Conservation (phyloP, 768 basidiomycete genomes). For the Gymnopilus junonius region DNA sequence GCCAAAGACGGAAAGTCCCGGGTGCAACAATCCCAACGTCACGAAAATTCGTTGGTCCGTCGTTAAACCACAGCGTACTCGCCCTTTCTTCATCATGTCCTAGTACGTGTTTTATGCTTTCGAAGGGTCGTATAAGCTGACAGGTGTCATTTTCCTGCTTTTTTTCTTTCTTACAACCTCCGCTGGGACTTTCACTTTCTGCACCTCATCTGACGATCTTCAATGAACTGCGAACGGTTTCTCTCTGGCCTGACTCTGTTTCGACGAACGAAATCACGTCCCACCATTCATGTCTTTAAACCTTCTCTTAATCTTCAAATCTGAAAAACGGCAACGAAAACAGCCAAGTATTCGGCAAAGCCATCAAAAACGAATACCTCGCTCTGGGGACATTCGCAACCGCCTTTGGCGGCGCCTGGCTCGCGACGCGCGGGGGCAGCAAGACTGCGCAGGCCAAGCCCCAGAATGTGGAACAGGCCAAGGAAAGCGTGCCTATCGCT, state of each 20-base stretch:
- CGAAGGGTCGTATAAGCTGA: not conserved
- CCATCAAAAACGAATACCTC: conserved; percentile 82
- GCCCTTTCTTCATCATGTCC: conserved; percentile 20
- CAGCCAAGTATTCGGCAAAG: conserved; percentile 80
- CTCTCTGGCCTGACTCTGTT: not conserved
- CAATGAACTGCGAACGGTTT: not conserved
- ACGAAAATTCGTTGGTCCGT: conserved; percentile 18
- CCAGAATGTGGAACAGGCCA: conserved; percentile 58
- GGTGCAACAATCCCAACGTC: conserved; percentile 25
- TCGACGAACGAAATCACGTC: not conserved
- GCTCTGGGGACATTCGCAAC: conserved; percentile 67
- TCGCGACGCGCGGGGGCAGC: conserved; percentile 60
- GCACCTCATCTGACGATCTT: not conserved
- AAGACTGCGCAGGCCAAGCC: conserved; percentile 41
- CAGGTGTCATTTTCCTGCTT: not conserved
- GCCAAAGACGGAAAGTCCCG: conserved; percentile 22
- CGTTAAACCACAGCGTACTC: conserved; percentile 14
- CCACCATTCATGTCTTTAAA: not conserved
- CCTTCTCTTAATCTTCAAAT: not conserved
- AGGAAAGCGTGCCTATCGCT: conserved; percentile 64
- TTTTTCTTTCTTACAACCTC: not conserved
- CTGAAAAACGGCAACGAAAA: too few relatives aligned
- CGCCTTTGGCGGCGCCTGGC: conserved; percentile 57
- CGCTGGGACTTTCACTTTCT: not conserved
- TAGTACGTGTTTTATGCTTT: conserved; percentile 20